Percentiles rank a stretch among this genome's conserved stretches.
phyloP scores from a whole-genome alignment of 1,284 basidiomycete species.

The Boletus smithii region DNA sequence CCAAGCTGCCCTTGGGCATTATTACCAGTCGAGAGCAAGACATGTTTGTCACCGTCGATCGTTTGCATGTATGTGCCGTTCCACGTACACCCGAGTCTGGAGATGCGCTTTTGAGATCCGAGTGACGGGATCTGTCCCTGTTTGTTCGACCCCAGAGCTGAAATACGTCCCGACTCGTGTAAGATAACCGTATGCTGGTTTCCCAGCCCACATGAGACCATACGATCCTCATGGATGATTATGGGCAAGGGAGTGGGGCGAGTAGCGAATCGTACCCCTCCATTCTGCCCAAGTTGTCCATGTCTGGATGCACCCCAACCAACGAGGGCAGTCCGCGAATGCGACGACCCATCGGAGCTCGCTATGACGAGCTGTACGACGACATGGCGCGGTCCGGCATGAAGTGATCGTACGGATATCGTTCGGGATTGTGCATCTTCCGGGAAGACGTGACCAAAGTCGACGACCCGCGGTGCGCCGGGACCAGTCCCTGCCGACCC shows the following conservation, averaged over 20 bases:
- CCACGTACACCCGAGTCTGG: constrained; percentile 69
- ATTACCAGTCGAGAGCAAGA: constrained; percentile 56
- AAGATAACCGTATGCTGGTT: constrained; percentile 69
- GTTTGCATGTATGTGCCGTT: constrained; percentile 68
- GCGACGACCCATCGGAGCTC: neutral
- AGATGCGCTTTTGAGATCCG: constrained; percentile 28
- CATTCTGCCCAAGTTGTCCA: constrained; percentile 62
- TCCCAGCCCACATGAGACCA: constrained; percentile 53
- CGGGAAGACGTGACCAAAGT: constrained; percentile 39
- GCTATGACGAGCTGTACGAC: constrained; percentile 41
- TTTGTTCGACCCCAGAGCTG: constrained; percentile 61
- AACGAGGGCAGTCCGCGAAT: constrained; percentile 39
- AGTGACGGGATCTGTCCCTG: constrained; percentile 63
- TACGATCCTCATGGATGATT: constrained; percentile 26
- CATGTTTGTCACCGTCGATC: constrained; percentile 17
- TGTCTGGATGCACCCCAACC: constrained; percentile 86
- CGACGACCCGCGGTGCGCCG: constrained; percentile 40
- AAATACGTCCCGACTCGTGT: constrained; percentile 45
- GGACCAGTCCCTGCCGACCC: constrained; percentile 3
- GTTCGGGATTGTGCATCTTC: constrained; percentile 23
- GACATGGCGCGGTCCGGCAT: constrained; percentile 71
- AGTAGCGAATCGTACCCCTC: constrained; percentile 15
- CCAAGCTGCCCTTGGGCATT: constrained; percentile 74
- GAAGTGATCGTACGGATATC: constrained; percentile 42
- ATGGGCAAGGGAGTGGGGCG: constrained; percentile 25